phyloP scores from a whole-genome alignment of 2,329 filamentous ascomycete genomes.

The Thelonectria olida region DNA sequence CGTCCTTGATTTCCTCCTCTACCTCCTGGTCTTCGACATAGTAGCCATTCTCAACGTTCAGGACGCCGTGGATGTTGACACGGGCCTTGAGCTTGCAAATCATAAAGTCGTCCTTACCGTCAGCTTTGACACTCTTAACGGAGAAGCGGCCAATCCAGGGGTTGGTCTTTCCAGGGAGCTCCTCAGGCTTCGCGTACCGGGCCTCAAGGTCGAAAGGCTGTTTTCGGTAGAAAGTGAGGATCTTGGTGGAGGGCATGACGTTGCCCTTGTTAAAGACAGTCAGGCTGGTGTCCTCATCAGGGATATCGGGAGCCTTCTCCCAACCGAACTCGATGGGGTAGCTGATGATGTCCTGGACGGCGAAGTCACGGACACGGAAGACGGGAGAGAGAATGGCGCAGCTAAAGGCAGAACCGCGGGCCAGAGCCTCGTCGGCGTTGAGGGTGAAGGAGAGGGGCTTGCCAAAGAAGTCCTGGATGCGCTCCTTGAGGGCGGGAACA shows the following conservation, averaged over 20 bases:
- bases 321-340: slow-evolving; percentile 99
- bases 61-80: slow-evolving; percentile 93
- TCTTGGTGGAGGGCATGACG: slow-evolving; percentile 97
- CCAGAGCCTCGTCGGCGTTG: slow-evolving; percentile 97
- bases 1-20: slow-evolving; percentile 88
- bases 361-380: slow-evolving; percentile 98
- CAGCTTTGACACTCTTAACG: slow-evolving; percentile 95
- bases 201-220: slow-evolving; percentile 97
- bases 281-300: slow-evolving; percentile 96
- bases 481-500: slow-evolving; percentile 91
- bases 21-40: slow-evolving; percentile 98
- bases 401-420: slow-evolving; percentile 95
- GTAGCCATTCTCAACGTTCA: slow-evolving; percentile 97
- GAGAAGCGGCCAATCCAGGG: slow-evolving; percentile 98
- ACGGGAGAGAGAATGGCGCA: slow-evolving; percentile 97
- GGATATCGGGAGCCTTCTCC: slow-evolving; percentile 98
- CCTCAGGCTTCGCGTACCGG: slow-evolving; percentile 86
- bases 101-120: slow-evolving; percentile 97
- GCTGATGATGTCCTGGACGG: slow-evolving; percentile 95
- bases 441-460: slow-evolving; percentile 94
- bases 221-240: slow-evolving; percentile 98
- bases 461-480: slow-evolving; percentile 89
- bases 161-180: slow-evolving; percentile 87
- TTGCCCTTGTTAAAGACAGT: slow-evolving; percentile 98
- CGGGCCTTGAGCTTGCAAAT: slow-evolving; percentile 99